A percentile compares a stretch with the other conserved stretches of the same genome.
Evolutionary conservation across 2,329 filamentous ascomycete species (phyloP).

Genomic region (Aspergillus novoparasiticus): DNA sequence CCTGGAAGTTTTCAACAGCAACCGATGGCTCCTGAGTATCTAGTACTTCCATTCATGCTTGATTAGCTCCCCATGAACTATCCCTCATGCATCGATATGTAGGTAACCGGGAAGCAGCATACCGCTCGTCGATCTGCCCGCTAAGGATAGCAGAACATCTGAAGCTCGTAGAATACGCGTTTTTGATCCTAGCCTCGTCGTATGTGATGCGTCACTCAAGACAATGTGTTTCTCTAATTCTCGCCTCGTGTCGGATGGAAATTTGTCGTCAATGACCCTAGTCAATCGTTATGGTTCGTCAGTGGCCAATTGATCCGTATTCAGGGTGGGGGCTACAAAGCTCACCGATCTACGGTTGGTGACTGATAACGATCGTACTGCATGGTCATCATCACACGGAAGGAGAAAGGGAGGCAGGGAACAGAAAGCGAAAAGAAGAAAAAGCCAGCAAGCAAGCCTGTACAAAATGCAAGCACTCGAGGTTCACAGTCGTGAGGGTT

Average conservation of each 20-base stretch:
- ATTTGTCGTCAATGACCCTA: constrained; percentile 15
- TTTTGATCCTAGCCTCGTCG: constrained; percentile 17
- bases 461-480: constrained; percentile 4
- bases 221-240: constrained; percentile 25
- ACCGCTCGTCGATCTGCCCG: constrained; percentile 23
- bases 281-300: constrained; percentile 3
- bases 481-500: constrained; percentile 6
- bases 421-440: not conserved
- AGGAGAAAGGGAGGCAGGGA: not conserved
- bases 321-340: constrained; percentile 2
- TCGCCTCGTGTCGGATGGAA: constrained; percentile 14
- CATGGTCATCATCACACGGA: constrained; percentile 11
- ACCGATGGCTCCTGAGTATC: constrained; percentile 15
- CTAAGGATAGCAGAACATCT: constrained; percentile 25
- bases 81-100: constrained; percentile 8
- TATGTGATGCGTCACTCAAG: constrained; percentile 15
- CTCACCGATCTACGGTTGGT: constrained; percentile 16
- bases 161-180: constrained; percentile 25
- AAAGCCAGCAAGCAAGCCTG: not conserved
- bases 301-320: constrained; percentile 1
- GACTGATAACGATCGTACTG: constrained; percentile 14
- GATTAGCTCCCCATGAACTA: constrained; percentile 6
- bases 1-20: constrained; percentile 28
- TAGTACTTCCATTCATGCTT: constrained; percentile 1
- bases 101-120: constrained; percentile 12